Percentiles rank a stretch among this genome's conserved stretches.
phyloP scores from a whole-genome alignment of 2,329 filamentous ascomycete genomes.

The Cladosporium sp. region DNA sequence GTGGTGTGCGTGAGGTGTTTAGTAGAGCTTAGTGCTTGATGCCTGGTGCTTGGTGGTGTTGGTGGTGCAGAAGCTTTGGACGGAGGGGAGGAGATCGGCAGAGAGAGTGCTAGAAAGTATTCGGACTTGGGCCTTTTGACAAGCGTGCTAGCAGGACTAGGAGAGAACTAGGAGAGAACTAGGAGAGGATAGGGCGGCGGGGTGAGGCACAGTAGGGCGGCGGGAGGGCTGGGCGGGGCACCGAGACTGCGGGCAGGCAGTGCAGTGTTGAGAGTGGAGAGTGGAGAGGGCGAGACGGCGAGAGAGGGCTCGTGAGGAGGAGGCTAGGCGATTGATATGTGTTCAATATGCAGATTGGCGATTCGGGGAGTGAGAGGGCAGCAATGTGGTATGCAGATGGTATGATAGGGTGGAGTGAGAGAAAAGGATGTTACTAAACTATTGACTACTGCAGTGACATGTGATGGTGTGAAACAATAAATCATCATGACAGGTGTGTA shows the following conservation, averaged over 20 bases:
- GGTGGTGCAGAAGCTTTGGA: constrained; percentile 3
- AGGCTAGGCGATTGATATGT: background rate
- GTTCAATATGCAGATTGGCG: background rate
- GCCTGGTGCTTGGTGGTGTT: background rate
- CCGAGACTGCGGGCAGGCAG: background rate
- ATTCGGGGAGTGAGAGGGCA: background rate
- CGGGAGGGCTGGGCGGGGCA: background rate
- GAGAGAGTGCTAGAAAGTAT: background rate
- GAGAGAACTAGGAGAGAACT: too few species aligned
- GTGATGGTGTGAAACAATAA: background rate
- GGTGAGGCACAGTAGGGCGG: constrained; percentile 1
- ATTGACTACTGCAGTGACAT: background rate
- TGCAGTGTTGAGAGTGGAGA: background rate
- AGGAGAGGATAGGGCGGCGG: background rate
- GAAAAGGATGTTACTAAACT: background rate
- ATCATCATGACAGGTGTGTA: background rate
- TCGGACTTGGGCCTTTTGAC: background rate
- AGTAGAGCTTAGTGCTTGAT: background rate
- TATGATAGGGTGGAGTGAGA: background rate
- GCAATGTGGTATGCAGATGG: background rate
- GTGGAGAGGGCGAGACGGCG: background rate
- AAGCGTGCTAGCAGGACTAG: background rate
- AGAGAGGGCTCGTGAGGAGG: background rate
- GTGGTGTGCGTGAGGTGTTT: background rate
- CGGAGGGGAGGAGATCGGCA: background rate